These are phyloP conservation scores for Nothophytophthora sp. DNA, from an alignment of 352 stramenopile species.

Conservation along the genomic window DNA sequence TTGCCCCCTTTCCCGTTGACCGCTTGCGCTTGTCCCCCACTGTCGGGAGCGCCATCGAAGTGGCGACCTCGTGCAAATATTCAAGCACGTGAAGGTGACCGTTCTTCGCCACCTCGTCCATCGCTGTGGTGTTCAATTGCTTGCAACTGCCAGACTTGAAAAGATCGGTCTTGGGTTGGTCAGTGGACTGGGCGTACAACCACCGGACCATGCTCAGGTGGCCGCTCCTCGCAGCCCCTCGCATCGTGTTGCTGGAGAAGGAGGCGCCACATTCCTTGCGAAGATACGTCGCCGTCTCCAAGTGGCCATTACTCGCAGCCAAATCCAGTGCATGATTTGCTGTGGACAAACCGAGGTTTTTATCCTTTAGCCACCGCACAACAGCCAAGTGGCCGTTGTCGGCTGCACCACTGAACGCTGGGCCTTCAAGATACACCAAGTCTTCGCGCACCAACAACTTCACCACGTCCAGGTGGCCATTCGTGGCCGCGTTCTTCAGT, in stretches of 20 bases:
- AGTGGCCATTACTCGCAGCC: constrained; percentile 16
- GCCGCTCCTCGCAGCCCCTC: constrained; percentile 15
- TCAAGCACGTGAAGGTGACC: constrained; percentile 30
- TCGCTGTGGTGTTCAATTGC: constrained; percentile 19
- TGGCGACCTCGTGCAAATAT: constrained; percentile 20
- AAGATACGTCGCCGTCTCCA: constrained; percentile 26
- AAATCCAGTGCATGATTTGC: constrained; percentile 24
- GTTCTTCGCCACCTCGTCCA: constrained; percentile 32
- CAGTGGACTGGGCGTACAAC: constrained; percentile 15
- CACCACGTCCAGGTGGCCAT: constrained; percentile 25
- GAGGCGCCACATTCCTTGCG: constrained; percentile 10
- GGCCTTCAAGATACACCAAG: constrained; percentile 15
- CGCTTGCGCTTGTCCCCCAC: background rate
- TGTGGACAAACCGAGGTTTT: constrained; percentile 23
- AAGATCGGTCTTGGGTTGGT: constrained; percentile 8
- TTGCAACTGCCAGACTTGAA: constrained; percentile 15
- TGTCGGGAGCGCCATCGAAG: constrained; percentile 4
- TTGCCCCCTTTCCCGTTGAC: background rate
- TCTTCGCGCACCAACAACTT: constrained; percentile 14
- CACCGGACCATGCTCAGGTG: constrained; percentile 23
- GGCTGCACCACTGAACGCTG: constrained; percentile 21
- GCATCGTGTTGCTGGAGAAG: constrained; percentile 20
- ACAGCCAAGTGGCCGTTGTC: constrained; percentile 14
- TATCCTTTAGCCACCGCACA: constrained; percentile 20
- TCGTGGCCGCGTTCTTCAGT: constrained; percentile 19